A percentile compares a stretch with the other conserved stretches of the same genome.
Conservation (phyloP, 164 flowering plant genomes). For the Magnolia kwangsiensis region DNA sequence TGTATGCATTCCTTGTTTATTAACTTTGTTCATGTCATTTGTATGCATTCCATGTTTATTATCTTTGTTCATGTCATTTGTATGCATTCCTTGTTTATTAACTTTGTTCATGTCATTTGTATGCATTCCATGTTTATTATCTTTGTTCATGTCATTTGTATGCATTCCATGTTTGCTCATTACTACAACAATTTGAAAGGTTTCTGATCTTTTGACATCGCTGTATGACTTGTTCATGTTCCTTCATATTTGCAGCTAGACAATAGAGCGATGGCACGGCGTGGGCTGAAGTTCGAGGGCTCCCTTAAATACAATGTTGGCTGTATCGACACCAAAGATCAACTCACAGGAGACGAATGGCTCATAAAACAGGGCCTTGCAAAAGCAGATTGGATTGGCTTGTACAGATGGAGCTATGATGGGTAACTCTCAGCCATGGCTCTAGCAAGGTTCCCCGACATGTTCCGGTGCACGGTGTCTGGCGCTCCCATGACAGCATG, state of each 20-base stretch:
- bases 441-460: constrained; percentile 59
- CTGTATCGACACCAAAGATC: constrained; percentile 69
- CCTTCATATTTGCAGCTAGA: constrained; percentile 53
- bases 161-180: background rate
- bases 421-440: constrained; percentile 85
- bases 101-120: no score
- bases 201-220: background rate
- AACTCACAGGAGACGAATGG: constrained; percentile 77
- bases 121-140: no score
- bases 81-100: no score
- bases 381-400: constrained; percentile 56
- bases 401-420: constrained; percentile 98
- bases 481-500: constrained; percentile 94
- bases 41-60: background rate
- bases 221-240: background rate
- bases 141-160: no score
- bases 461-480: constrained; percentile 68
- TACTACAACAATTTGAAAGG: background rate
- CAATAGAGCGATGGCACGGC: constrained; percentile 80
- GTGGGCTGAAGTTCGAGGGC: constrained; percentile 87
- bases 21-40: no score
- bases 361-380: constrained; percentile 76
- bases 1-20: no score
- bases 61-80: background rate
- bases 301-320: constrained; percentile 62